A percentile compares a stretch with the other conserved stretches of the same genome.
Conservation (phyloP, 257 asterid species). For the Salvia hispanica region DNA sequence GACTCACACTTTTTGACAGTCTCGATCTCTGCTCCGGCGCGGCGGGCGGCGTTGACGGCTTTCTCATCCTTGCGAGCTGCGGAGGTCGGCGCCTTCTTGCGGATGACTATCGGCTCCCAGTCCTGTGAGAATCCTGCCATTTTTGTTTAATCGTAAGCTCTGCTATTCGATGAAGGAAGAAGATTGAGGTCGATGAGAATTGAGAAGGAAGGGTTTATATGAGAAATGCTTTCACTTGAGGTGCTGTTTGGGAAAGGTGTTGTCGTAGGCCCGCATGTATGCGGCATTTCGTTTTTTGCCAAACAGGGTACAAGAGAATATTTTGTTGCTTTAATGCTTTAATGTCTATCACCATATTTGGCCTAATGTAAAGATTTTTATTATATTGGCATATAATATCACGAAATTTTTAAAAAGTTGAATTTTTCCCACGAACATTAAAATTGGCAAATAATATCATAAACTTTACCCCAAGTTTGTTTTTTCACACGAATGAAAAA, state of each 20-base stretch:
- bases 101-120: slow-evolving; percentile 92
- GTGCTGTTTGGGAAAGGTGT: slow-evolving; percentile 33
- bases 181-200: too few relatives aligned
- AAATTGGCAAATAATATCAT: too few relatives aligned
- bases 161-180: neutral
- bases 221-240: neutral
- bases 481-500: too few relatives aligned
- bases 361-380: too few relatives aligned
- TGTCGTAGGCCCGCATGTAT: neutral
- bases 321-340: slow-evolving; percentile 5
- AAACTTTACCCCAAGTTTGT: too few relatives aligned
- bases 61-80: slow-evolving; percentile 97
- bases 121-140: slow-evolving; percentile 80
- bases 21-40: slow-evolving; percentile 90
- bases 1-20: slow-evolving; percentile 69
- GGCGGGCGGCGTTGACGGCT: slow-evolving; percentile 99
- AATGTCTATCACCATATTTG: too few relatives aligned
- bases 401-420: too few relatives aligned
- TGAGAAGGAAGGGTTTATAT: too few relatives aligned
- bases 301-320: neutral
- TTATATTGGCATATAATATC: too few relatives aligned
- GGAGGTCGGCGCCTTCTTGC: slow-evolving; percentile 91
- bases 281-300: neutral
- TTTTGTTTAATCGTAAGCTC: slow-evolving; percentile 38
- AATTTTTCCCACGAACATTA: too few relatives aligned